These are phyloP conservation scores for Plantago lanceolata DNA, from an alignment of 305 asterid species.

Conservation along the genomic window DNA sequence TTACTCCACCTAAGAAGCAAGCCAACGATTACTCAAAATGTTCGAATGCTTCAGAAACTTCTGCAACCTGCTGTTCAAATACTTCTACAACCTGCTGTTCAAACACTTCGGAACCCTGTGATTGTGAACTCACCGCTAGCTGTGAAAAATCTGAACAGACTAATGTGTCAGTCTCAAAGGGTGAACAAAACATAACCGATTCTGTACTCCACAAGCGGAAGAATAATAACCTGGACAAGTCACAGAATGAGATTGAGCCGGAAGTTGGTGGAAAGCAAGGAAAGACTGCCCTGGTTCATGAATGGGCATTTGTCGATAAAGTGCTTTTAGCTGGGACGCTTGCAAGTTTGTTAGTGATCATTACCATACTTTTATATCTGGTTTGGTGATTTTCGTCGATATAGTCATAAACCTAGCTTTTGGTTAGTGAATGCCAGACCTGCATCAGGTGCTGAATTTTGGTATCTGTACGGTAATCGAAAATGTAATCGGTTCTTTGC, in stretches of 20 bases:
- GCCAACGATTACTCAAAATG: slow-evolving; percentile 30
- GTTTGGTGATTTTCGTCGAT: slow-evolving; percentile 25
- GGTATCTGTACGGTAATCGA: background rate
- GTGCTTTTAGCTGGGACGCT: slow-evolving; percentile 49
- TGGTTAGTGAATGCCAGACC: background rate
- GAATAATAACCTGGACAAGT: slow-evolving; percentile 25
- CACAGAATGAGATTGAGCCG: slow-evolving; percentile 24
- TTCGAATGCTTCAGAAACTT: slow-evolving; percentile 37
- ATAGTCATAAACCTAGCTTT: background rate
- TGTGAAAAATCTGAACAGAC: slow-evolving; percentile 38
- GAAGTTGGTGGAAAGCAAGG: slow-evolving; percentile 33
- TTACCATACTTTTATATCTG: slow-evolving; percentile 35
- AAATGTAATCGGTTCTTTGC: background rate
- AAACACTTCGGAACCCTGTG: slow-evolving; percentile 54
- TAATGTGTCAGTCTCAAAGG: slow-evolving; percentile 27
- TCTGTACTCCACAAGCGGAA: slow-evolving; percentile 61
- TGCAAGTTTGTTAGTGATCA: slow-evolving; percentile 43
- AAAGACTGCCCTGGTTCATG: slow-evolving; percentile 10
- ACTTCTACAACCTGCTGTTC: slow-evolving; percentile 36
- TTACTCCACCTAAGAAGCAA: slow-evolving; percentile 21
- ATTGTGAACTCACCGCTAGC: slow-evolving; percentile 42
- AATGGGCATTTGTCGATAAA: slow-evolving; percentile 46
- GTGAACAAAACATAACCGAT: slow-evolving; percentile 34
- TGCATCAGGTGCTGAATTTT: slow-evolving; percentile 3
- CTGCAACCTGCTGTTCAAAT: background rate